Conservation (phyloP, 441 rosid species). For the Raphanus hybrid region DNA sequence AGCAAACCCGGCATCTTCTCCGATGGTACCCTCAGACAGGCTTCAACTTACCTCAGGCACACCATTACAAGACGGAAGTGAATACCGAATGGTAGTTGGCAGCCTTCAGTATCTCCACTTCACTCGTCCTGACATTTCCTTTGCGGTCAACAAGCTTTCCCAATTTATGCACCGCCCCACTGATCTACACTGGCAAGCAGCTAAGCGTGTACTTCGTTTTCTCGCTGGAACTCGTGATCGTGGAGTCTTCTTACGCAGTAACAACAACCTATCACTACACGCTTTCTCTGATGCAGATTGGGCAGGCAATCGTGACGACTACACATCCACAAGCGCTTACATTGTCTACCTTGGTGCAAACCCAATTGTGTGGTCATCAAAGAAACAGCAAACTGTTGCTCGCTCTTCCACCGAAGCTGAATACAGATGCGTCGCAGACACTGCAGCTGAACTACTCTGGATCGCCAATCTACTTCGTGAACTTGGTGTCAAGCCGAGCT, state of each 20-base stretch:
- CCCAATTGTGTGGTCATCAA: background rate
- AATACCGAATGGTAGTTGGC: background rate
- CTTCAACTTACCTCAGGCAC: background rate
- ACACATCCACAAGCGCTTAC: background rate
- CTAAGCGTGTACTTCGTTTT: background rate
- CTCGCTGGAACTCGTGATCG: background rate
- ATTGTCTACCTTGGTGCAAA: background rate
- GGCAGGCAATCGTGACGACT: background rate
- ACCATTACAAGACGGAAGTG: background rate
- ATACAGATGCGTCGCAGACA: background rate
- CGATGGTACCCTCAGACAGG: background rate
- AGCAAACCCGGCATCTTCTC: background rate
- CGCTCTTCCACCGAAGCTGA: background rate
- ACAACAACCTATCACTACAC: background rate
- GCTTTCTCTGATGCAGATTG: background rate
- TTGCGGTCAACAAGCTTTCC: background rate
- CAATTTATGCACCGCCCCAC: background rate
- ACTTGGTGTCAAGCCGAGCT: background rate
- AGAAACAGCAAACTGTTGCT: background rate
- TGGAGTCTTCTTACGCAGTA: background rate
- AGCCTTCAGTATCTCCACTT: background rate
- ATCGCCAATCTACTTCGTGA: background rate
- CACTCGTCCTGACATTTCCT: background rate
- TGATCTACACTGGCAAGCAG: background rate
- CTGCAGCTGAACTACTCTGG: background rate